phyloP scores from a whole-genome alignment of 1,284 basidiomycete species.

The Sporisorium sorghi region DNA sequence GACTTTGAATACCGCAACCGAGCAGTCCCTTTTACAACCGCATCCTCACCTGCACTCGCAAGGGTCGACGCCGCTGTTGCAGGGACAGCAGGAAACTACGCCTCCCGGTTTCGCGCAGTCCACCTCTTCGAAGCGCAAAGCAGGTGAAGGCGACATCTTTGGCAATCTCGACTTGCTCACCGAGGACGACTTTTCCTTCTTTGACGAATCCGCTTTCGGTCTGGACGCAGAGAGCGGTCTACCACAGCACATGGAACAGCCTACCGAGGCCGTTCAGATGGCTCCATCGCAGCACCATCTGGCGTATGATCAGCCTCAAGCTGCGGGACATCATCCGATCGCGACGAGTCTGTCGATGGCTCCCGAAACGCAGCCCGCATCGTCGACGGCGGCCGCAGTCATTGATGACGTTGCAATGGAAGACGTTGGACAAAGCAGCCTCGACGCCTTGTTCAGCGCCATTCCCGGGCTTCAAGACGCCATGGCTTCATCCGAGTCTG shows the following conservation, averaged over 20 bases:
- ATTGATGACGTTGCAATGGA: constrained; percentile 36
- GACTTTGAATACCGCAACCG: neutral
- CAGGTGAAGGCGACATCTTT: constrained; percentile 46
- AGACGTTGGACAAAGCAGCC: constrained; percentile 33
- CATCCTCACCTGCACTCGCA: constrained; percentile 14
- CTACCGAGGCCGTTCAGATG: neutral
- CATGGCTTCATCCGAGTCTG: constrained; percentile 15
- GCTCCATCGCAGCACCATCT: constrained; percentile 2
- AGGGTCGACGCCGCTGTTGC: constrained; percentile 17
- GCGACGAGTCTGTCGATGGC: neutral
- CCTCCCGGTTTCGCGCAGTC: constrained; percentile 19
- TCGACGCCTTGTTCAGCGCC: constrained; percentile 39
- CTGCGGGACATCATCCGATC: neutral
- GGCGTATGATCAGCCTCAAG: neutral
- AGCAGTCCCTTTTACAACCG: constrained; percentile 21
- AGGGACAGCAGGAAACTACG: neutral
- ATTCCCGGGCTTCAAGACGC: constrained; percentile 42
- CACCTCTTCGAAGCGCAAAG: constrained; percentile 29
- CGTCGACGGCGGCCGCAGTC: neutral
- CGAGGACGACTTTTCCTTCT: constrained; percentile 66
- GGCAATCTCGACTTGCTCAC: constrained; percentile 54
- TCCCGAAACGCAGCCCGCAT: constrained; percentile 5
- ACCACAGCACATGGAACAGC: constrained; percentile 6
- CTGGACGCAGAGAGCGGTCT: constrained; percentile 12
- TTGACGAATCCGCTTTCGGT: constrained; percentile 57